Base-by-base conservation (phyloP, 2,329 filamentous ascomycete genomes). In the Monilinia fructigena region DNA sequence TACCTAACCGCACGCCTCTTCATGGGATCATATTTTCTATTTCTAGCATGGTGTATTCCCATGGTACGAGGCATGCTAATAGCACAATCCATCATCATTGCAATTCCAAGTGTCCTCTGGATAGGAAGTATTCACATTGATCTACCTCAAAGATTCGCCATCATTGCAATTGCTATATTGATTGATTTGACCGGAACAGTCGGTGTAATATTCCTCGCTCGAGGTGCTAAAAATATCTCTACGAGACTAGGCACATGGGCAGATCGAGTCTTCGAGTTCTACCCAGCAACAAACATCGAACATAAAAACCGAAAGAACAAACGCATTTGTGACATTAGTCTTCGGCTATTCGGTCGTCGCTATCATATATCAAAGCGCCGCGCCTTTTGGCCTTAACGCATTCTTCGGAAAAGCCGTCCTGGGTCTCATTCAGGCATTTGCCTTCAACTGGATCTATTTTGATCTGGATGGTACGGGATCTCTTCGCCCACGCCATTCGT, bases 331-430 rank as follows among this genome's bases (percentile, higher is more conserved):
- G 0, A 84, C 85, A 0, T 78, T 89, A 3, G 86, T 89, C 1
- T 84, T 89, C 70, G 86, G 87, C 20, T 88, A 88, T 70, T 85
- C 82, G 1, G 86, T 89, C 31, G 81, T 89, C 38, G 85, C 83
- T 0, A 78, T 88, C 47, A 77, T 88, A 52, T 88, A 85, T 72
- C 86, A 88, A 71, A 86, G 81, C 68, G 78, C 79, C 12, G 79
- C 79, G 1, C 74, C 70, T 1, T 80, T 82, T 69, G 84, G 84
- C 5, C 76, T 87, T 14, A 85, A 86, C 70, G 81, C 82, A 18
- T 83, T 88, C 74, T 83, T 87, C 58, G 87, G 86, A 8, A 89
- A 89, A 74, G 86, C 86, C 1, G 78, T 86, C 12, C 75, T 88
- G 16, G 85, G 85, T 0, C 76, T 87, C 0, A 77, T 85, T 3